Evolutionary conservation across 495 filamentous ascomycete genomes (phyloP).

Genomic region (Penicillium robsamsonii): DNA sequence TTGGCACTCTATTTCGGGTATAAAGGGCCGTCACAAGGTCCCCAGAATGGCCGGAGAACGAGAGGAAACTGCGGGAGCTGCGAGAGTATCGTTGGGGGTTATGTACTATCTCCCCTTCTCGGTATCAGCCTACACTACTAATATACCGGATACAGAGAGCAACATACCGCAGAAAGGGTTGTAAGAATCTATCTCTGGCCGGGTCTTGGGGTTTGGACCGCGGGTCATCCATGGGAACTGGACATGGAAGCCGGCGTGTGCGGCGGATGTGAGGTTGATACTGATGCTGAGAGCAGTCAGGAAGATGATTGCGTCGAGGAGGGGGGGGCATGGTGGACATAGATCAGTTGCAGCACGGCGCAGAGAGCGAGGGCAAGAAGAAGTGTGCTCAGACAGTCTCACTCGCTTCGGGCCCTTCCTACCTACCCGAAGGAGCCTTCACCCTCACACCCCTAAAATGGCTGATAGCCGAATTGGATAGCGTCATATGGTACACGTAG

Average conservation of each 20-base stretch:
- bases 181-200: background rate
- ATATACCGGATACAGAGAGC: background rate
- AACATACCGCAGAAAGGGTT: conserved; percentile 4
- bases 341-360: background rate
- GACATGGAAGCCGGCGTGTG: conserved; percentile 1
- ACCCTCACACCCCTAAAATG: background rate
- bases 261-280: background rate
- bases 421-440: background rate
- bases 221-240: conserved; percentile 5
- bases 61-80: background rate
- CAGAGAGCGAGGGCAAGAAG: background rate
- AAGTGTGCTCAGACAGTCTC: background rate
- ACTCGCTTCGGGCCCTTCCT: background rate
- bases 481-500: background rate
- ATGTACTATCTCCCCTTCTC: conserved; percentile 3
- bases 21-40: conserved; percentile 3
- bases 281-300: background rate
- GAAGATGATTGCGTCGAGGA: background rate
- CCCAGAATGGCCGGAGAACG: background rate
- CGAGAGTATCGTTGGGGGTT: conserved; percentile 3
- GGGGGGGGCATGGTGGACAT: background rate
- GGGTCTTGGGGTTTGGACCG: background rate
- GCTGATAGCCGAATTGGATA: background rate
- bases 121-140: conserved; percentile 1
- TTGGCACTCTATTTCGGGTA: background rate